These are phyloP conservation scores for Dryas drummondii DNA, from an alignment of 306 rosid genomes.

Conservation along the genomic window DNA sequence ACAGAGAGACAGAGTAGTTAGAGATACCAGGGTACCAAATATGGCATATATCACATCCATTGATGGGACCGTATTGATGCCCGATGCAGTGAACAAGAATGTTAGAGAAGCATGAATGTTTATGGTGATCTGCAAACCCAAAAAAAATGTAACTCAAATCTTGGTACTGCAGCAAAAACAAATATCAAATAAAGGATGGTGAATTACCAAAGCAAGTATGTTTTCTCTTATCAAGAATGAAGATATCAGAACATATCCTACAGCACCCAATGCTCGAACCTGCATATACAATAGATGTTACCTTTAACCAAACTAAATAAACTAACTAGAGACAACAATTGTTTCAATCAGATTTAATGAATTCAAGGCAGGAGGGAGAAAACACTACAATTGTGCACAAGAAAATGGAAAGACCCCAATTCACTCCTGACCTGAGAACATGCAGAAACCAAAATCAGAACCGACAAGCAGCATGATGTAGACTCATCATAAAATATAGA, in stretches of 20 bases:
- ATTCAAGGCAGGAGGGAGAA: conserved; percentile 33
- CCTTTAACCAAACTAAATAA: conserved; percentile 1
- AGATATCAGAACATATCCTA: conserved; percentile 75
- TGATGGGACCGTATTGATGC: conserved; percentile 68
- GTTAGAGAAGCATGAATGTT: conserved; percentile 95
- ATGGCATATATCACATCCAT: conserved; percentile 67
- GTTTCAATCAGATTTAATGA: conserved; percentile 14
- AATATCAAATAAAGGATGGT: conserved; percentile 2
- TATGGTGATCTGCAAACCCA: conserved; percentile 73
- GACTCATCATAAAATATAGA: not conserved
- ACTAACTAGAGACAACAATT: conserved; percentile 7
- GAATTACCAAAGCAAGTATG: conserved; percentile 79
- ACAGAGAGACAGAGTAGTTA: not conserved
- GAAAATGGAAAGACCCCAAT: conserved; percentile 79
- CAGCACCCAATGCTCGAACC: conserved; percentile 86
- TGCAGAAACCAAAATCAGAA: conserved; percentile 14
- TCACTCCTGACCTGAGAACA: conserved; percentile 64
- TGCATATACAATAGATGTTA: conserved; percentile 24
- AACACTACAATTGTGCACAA: conserved; percentile 78
- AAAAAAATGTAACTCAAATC: not conserved
- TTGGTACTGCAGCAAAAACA: conserved; percentile 4
- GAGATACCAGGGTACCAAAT: conserved; percentile 69
- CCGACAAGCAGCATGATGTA: not conserved
- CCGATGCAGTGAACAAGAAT: conserved; percentile 70
- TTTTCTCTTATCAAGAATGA: conserved; percentile 95